Evolutionary conservation across 73 alveolate species (phyloP).

Genomic region (Urostyla sp.): DNA sequence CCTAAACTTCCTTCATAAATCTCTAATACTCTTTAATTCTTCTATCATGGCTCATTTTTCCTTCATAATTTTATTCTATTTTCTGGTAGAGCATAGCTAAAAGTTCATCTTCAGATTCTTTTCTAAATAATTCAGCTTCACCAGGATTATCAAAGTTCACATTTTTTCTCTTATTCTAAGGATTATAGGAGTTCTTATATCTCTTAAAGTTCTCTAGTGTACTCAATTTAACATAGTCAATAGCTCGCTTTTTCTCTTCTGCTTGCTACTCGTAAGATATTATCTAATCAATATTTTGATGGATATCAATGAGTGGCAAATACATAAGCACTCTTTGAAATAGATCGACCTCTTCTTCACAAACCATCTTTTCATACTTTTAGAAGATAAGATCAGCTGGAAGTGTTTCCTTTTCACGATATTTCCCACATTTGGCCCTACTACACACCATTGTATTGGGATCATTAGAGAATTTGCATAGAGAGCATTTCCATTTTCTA

Average conservation of each 20-base stretch:
- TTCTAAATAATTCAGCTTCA: conserved; percentile 1
- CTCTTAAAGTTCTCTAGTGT: conserved; percentile 28
- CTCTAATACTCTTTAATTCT: conserved; percentile 4
- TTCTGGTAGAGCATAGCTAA: background rate
- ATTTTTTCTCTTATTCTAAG: conserved; percentile 9
- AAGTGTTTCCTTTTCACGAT: background rate
- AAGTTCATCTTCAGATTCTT: conserved; percentile 24
- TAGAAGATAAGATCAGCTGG: conserved; percentile 52
- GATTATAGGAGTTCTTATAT: conserved; percentile 1
- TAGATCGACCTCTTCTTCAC: conserved; percentile 7
- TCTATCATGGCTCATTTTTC: conserved; percentile 16
- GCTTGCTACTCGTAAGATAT: conserved; percentile 25
- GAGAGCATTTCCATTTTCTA: conserved; percentile 41
- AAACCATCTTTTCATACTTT: background rate
- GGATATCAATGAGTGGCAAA: conserved; percentile 48
- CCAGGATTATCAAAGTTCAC: conserved; percentile 42
- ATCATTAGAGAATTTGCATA: conserved; percentile 33
- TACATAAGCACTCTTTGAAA: conserved; percentile 42
- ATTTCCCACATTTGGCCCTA: conserved; percentile 43
- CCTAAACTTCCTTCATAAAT: conserved; percentile 33
- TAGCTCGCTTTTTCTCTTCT: conserved; percentile 29
- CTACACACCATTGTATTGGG: conserved; percentile 30
- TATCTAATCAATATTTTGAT: conserved; percentile 49
- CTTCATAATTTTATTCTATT: background rate
- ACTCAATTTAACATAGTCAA: conserved; percentile 50